These are phyloP conservation scores for Tetracladium maxilliforme DNA, from an alignment of 2,329 filamentous ascomycete species.

Conservation along the genomic window DNA sequence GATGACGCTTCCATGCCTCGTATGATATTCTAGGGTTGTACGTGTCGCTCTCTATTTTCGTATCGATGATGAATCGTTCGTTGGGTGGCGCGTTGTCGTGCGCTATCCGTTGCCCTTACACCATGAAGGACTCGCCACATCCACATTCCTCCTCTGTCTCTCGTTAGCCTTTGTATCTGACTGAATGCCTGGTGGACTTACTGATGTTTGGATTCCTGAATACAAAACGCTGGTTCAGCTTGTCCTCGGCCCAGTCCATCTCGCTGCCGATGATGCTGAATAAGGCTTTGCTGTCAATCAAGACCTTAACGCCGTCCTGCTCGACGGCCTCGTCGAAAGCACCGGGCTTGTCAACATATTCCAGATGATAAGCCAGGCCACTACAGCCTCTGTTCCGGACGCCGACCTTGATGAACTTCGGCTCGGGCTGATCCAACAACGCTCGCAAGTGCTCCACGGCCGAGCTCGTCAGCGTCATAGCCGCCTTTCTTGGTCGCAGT, in stretches of 20 bases:
- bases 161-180: slow-evolving; percentile 5
- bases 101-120: too few species aligned
- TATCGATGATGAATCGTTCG: too few species aligned
- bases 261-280: slow-evolving; percentile 98
- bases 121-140: slow-evolving; percentile 93
- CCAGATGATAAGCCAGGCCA: slow-evolving; percentile 81
- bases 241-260: slow-evolving; percentile 98
- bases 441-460: slow-evolving; percentile 67
- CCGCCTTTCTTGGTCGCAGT: slow-evolving; percentile 73
- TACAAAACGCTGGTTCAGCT: slow-evolving; percentile 79
- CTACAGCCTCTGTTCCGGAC: slow-evolving; percentile 92
- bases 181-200: slow-evolving; percentile 33
- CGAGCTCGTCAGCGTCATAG: slow-evolving; percentile 69
- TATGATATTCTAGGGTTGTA: too few species aligned
- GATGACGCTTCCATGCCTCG: too few species aligned
- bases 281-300: slow-evolving; percentile 93
- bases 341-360: slow-evolving; percentile 86
- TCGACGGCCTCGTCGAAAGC: slow-evolving; percentile 85
- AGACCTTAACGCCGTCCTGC: slow-evolving; percentile 87
- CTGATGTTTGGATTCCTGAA: slow-evolving; percentile 98
- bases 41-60: too few species aligned
- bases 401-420: slow-evolving; percentile 86
- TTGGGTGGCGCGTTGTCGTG: too few species aligned
- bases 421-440: slow-evolving; percentile 71
- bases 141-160: slow-evolving; percentile 79